Evolutionary conservation across 345 rosid species (phyloP).

Genomic region (Passiflora organensis): DNA sequence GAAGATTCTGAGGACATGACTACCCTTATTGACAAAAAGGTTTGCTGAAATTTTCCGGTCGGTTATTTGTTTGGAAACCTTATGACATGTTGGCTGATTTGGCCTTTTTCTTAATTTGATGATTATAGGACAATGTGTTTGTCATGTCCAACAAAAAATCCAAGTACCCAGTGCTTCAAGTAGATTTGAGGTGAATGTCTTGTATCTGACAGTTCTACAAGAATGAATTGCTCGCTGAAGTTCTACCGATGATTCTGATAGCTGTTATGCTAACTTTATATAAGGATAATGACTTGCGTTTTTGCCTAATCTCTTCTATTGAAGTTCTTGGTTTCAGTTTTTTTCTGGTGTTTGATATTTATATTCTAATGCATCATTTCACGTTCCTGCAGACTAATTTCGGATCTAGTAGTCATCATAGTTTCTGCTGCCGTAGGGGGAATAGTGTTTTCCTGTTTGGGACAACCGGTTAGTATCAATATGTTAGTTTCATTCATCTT

Average conservation of each 20-base stretch:
- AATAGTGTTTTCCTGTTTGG: slow-evolving; percentile 85
- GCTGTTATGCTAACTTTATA: slow-evolving; percentile 4
- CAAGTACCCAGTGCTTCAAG: slow-evolving; percentile 96
- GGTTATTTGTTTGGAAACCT: not conserved
- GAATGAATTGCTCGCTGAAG: slow-evolving; percentile 3
- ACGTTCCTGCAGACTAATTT: slow-evolving; percentile 64
- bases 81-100: not conserved
- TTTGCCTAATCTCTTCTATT: no score
- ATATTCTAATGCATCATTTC: slow-evolving; percentile 13
- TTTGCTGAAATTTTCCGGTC: slow-evolving; percentile 11
- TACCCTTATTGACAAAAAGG: slow-evolving; percentile 95
- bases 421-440: slow-evolving; percentile 99
- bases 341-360: slow-evolving; percentile 5
- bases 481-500: slow-evolving; percentile 9
- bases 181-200: slow-evolving; percentile 73
- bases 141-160: slow-evolving; percentile 99
- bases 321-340: not conserved
- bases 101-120: not conserved
- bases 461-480: slow-evolving; percentile 82
- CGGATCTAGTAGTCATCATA: slow-evolving; percentile 91
- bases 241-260: slow-evolving; percentile 7
- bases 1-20: slow-evolving; percentile 86
- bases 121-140: slow-evolving; percentile 76
- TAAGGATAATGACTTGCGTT: no score
- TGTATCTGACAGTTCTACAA: slow-evolving; percentile 5